phyloP scores from a whole-genome alignment of 352 stramenopile genomes.

The Globisporangium sylvaticum region DNA sequence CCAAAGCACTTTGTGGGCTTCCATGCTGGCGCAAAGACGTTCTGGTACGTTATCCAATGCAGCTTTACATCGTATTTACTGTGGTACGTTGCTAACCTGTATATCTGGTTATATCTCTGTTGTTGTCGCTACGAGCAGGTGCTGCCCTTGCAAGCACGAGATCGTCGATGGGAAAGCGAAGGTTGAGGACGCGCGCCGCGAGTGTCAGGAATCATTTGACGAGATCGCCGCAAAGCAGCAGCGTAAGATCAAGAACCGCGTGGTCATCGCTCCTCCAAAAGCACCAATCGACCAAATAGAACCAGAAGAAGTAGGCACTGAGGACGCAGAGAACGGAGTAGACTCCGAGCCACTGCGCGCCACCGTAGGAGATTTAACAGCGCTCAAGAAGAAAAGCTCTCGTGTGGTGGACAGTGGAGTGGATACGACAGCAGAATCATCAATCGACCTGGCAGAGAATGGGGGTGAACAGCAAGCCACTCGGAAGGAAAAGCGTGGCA shows the following conservation, averaged over 20 bases:
- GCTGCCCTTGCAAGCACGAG: slow-evolving; percentile 44
- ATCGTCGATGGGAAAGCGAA: slow-evolving; percentile 33
- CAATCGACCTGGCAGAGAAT: background rate
- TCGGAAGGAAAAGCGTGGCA: background rate
- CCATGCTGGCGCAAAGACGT: slow-evolving; percentile 39
- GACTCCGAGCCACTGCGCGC: background rate
- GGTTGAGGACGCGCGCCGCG: slow-evolving; percentile 31
- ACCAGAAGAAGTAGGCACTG: background rate
- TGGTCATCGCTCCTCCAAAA: background rate
- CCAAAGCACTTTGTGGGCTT: slow-evolving; percentile 63
- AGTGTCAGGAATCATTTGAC: slow-evolving; percentile 35
- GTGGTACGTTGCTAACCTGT: background rate
- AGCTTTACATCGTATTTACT: background rate
- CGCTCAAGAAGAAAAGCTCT: background rate
- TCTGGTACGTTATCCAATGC: slow-evolving; percentile 33
- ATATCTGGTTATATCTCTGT: background rate
- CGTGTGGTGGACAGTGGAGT: background rate
- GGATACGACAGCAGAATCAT: background rate
- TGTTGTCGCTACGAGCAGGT: slow-evolving; percentile 16
- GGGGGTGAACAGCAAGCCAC: background rate
- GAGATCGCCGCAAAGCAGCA: slow-evolving; percentile 52
- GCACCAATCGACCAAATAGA: background rate
- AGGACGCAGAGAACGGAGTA: background rate
- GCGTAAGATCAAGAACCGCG: slow-evolving; percentile 27
- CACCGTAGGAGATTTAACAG: background rate